These are phyloP conservation scores for Grosmannia clavigera DNA, from an alignment of 2,329 filamentous ascomycete genomes.

Conservation along the genomic window DNA sequence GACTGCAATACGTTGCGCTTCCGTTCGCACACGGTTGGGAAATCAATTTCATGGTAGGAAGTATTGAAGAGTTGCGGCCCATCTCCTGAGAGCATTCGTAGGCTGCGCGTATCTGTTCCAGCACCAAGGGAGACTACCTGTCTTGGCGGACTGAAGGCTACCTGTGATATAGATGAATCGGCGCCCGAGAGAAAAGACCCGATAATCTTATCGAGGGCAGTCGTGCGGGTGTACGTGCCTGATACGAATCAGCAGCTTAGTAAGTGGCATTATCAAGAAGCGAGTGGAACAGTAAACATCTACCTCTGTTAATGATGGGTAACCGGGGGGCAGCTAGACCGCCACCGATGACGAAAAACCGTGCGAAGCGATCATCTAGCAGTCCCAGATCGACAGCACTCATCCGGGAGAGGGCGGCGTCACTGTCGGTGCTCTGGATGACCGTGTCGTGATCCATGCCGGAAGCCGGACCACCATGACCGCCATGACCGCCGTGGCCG, in stretches of 20 bases:
- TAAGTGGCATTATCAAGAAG: too few species aligned
- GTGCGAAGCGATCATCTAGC: conserved; percentile 68
- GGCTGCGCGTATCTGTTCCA: conserved; percentile 82
- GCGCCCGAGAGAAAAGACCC: conserved; percentile 48
- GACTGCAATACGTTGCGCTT: conserved; percentile 48
- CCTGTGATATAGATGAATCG: not conserved
- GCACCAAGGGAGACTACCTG: conserved; percentile 91
- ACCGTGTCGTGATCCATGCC: conserved; percentile 49
- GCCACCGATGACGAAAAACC: conserved; percentile 44
- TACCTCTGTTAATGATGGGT: conserved; percentile 91
- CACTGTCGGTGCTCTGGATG: conserved; percentile 81
- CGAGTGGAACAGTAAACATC: conserved; percentile 7
- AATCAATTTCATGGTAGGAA: conserved; percentile 88
- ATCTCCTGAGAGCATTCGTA: conserved; percentile 49
- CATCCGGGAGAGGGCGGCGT: conserved; percentile 77
- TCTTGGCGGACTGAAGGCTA: conserved; percentile 23
- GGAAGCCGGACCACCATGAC: conserved; percentile 22
- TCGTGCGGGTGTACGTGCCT: conserved; percentile 90
- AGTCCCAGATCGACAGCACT: conserved; percentile 84
- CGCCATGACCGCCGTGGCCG: not conserved
- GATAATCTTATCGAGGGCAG: conserved; percentile 69
- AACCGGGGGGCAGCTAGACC: conserved; percentile 50
- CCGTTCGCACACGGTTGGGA: conserved; percentile 55
- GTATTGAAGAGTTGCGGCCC: conserved; percentile 29
- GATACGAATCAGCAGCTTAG: conserved; percentile 16